Base-by-base conservation (phyloP, 2,329 filamentous ascomycete species). In the Sclerotinia trifoliorum region DNA sequence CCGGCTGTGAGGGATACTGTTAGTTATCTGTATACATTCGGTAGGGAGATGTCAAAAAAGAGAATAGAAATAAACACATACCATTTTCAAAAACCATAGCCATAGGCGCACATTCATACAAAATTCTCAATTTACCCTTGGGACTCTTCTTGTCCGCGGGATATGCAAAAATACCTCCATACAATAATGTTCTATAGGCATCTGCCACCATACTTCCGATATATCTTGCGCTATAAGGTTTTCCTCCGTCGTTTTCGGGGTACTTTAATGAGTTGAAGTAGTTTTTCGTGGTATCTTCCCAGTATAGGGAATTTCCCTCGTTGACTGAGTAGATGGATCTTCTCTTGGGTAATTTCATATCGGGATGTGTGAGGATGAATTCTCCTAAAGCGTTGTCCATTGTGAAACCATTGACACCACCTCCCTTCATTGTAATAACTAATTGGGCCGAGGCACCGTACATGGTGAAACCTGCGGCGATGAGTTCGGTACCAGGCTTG, bases 81-180 rank as follows among this genome's bases (percentile, higher is more conserved):
- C 92, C 95, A 81, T 99, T 97, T 82, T 99, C 95, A 80, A 99
- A 98, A 8, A 99, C 87, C 90, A 98, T 91, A 32, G 95, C 95
- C 95, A 99, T 99, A 51, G 95, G 95, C 19, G 95, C 95, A 79
- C 95, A 99, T 83, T 99, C 95, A 81, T 99, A 99, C 75, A 99
- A 80, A 74, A 99, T 99, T 73, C 95, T 87, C 74, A 99, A 86
- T 85, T 99, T 99, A 74, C 95, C 95, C 88, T 98, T 99, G 72
- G 94, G 93, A 78, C 91, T 96, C 89, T 99, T 98, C 84, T 94
- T 96, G 78, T 99, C 95, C 19, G 94, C 92, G 0, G 95, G 95
- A 79, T 99, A 99, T 56, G 95, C 95, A 80, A 99, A 99, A 78
- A 99, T 91, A 73, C 95, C 95, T 70, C 95, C 95, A 79, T 99